phyloP scores from a whole-genome alignment of 2,329 filamentous ascomycete species.

The Pseudogymnoascus pannorum region DNA sequence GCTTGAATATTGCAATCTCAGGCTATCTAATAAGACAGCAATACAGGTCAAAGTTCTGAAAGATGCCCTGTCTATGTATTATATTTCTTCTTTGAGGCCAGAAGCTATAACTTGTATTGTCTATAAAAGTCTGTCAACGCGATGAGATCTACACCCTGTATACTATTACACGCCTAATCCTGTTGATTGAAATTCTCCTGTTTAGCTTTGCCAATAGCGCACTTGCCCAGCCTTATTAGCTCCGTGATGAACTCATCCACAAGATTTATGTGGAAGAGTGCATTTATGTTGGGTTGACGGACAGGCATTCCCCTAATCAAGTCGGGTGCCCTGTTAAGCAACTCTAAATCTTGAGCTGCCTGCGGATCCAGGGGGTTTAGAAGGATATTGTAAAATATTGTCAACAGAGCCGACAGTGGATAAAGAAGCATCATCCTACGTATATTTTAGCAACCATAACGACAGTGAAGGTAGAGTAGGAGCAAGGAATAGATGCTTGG shows the following conservation, averaged over 20 bases:
- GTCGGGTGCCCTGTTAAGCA: conserved; percentile 36
- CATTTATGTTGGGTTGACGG: conserved; percentile 29
- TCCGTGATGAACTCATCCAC: conserved; percentile 39
- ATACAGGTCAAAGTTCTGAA: not conserved
- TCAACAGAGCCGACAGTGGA: conserved; percentile 46
- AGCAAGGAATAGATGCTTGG: conserved; percentile 35
- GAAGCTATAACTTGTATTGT: not conserved
- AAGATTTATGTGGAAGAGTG: conserved; percentile 34
- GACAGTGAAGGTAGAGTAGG: conserved; percentile 28
- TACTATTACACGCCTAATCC: not conserved
- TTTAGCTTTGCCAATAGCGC: conserved; percentile 25
- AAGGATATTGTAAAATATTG: conserved; percentile 48
- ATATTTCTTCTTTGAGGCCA: not conserved
- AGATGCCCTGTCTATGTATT: not conserved
- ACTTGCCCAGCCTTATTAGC: conserved; percentile 35
- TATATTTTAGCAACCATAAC: conserved; percentile 19
- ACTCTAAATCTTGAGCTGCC: conserved; percentile 38
- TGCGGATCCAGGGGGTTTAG: conserved; percentile 38
- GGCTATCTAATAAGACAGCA: not conserved
- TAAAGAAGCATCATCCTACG: conserved; percentile 49
- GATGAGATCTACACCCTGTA: not conserved
- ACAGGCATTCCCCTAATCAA: conserved; percentile 37
- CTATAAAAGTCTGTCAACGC: not conserved
- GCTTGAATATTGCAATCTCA: not conserved
- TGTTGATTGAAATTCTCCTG: not conserved